Percentiles rank a stretch among this genome's conserved stretches.
phyloP scores from a whole-genome alignment of 495 filamentous ascomycete genomes.

The Penicillium soppii region DNA sequence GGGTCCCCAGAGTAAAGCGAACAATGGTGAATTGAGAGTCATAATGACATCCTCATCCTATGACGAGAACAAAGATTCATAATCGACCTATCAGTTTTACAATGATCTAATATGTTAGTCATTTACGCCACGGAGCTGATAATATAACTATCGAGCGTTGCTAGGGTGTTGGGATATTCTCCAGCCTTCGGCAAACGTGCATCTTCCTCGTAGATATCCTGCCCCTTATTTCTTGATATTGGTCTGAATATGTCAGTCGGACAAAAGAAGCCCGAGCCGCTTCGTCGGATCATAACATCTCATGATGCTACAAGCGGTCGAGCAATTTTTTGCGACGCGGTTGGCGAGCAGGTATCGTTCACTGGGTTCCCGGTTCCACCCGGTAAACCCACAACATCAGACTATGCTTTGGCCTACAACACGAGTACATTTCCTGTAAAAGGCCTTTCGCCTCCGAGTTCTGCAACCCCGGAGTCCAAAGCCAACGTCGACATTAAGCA shows the following conservation, averaged over 20 bases:
- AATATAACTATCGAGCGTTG: slow-evolving; percentile 16
- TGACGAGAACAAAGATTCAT: slow-evolving; percentile 11
- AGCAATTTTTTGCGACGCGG: slow-evolving; percentile 16
- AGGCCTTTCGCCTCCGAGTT: slow-evolving; percentile 20
- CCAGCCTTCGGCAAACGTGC: background rate
- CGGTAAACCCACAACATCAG: slow-evolving; percentile 15
- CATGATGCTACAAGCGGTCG: slow-evolving; percentile 16
- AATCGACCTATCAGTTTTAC: slow-evolving; percentile 3
- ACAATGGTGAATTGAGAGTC: slow-evolving; percentile 8
- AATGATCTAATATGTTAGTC: slow-evolving; percentile 13
- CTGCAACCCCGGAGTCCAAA: slow-evolving; percentile 15
- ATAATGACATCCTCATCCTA: slow-evolving; percentile 11
- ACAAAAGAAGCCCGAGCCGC: slow-evolving; percentile 15
- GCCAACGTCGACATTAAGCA: slow-evolving; percentile 20
- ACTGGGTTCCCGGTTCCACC: slow-evolving; percentile 22
- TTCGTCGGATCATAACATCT: slow-evolving; percentile 20
- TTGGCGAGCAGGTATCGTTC: slow-evolving; percentile 18
- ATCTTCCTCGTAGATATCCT: background rate
- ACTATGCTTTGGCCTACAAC: slow-evolving; percentile 21
- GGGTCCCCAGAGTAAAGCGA: slow-evolving; percentile 9
- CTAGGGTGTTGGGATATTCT: slow-evolving; percentile 1
- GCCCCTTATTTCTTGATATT: slow-evolving; percentile 8
- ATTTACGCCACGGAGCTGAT: slow-evolving; percentile 10
- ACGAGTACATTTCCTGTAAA: slow-evolving; percentile 19
- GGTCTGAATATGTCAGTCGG: slow-evolving; percentile 15